Evolutionary conservation across 371 early-diverging fungal genomes (phyloP), one percentile per base, ranked within the genome.

Genomic region (Mortierella sp.): DNA sequence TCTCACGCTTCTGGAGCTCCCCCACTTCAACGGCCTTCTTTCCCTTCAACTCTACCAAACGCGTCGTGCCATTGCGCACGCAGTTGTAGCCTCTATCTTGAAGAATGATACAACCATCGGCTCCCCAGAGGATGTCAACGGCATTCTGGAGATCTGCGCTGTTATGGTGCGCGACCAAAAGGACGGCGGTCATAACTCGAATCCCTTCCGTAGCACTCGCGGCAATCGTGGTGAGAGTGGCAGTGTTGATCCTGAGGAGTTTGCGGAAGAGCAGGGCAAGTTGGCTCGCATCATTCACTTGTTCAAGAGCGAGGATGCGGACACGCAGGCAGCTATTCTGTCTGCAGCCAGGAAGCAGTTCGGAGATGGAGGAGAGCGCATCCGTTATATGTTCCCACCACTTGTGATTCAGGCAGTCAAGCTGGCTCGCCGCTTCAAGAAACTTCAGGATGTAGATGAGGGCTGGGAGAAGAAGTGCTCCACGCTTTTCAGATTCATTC

Each of bases 301-400:
- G 63, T 87, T 98, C 62, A 88, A 85, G 68, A 88, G 90, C 21
- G 91, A 88, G 5, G 91, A 93, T 63, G 89, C 90, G 8, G 92
- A 92, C 58, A 87, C 88, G 1, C 96, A 96, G 69, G 92, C 96
- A 69, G 77, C 90, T 82, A 88, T 97, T 21, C 83, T 97, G 36
- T 90, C 92, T 4, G 88, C 94, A 2, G 94, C 94, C 16, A 87
- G 95, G 33, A 92, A 95, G 61, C 92, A 94, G 68, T 90, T 98
- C 60, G 89, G 87, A 13, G 91, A 94, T 71, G 95, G 96, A 67
- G 96, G 94, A 16, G 92, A 93, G 63, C 91, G 97, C 41, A 91
- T 97, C 52, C 88, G 92, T 48, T 95, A 92, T 74, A 96, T 97
- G 22, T 93, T 95, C 76, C 97, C 98, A 19, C 90, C 98, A 6